phyloP scores from a whole-genome alignment of 108 stramenopile genomes.

The Pseudonitzschia pungens region DNA sequence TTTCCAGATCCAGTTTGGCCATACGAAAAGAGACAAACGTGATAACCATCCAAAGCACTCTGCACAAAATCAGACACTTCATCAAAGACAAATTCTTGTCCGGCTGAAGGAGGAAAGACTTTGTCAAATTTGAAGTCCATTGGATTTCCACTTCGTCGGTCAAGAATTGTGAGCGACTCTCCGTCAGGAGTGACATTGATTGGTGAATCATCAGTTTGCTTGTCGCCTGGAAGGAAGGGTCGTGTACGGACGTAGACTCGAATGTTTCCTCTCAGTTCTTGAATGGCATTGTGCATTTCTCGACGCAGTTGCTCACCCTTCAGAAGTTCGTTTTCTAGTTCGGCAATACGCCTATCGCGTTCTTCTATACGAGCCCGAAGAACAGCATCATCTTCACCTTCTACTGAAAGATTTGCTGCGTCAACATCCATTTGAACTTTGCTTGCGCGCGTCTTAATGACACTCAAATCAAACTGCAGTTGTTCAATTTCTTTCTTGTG shows the following conservation, averaged over 20 bases:
- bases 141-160: conserved; percentile 38
- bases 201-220: conserved; percentile 41
- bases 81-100: conserved; percentile 89
- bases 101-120: conserved; percentile 88
- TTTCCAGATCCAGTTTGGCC: conserved; percentile 90
- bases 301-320: conserved; percentile 82
- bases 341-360: conserved; percentile 69
- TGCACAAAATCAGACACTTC: conserved; percentile 98
- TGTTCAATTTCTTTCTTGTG: conserved; percentile 71
- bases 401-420: conserved; percentile 30
- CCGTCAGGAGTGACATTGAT: conserved; percentile 55
- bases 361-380: conserved; percentile 86
- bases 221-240: conserved; percentile 87
- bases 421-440: conserved; percentile 50
- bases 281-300: conserved; percentile 92
- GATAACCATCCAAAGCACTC: conserved; percentile 94
- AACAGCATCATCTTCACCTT: conserved; percentile 84
- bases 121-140: conserved; percentile 87
- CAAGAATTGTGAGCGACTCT: conserved; percentile 50
- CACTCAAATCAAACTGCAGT: conserved; percentile 84
- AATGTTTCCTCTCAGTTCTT: conserved; percentile 94
- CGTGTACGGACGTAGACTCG: conserved; percentile 93
- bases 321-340: conserved; percentile 81
- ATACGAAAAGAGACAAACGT: conserved; percentile 95
- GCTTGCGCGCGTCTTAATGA: conserved; percentile 77